Conservation (phyloP, 2,329 filamentous ascomycete genomes). For the Alternaria consortialis region DNA sequence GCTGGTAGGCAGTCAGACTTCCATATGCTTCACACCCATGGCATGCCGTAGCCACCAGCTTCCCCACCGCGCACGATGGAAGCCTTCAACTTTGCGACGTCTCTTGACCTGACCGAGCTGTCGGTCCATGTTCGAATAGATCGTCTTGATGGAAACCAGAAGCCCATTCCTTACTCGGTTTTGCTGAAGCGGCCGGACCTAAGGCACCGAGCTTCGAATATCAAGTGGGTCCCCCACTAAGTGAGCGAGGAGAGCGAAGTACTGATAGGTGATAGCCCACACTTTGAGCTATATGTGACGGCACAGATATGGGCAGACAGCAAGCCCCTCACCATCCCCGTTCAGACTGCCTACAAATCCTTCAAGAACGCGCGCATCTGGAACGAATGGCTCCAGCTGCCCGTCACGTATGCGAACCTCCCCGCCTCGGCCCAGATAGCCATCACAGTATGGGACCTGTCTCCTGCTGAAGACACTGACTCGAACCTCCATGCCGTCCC, state of each 20-base stretch:
- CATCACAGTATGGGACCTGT: slow-evolving; percentile 95
- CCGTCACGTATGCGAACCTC: slow-evolving; percentile 82
- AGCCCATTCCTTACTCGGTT: slow-evolving; percentile 77
- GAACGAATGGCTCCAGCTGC: slow-evolving; percentile 96
- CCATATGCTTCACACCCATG: slow-evolving; percentile 28
- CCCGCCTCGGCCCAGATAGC: slow-evolving; percentile 85
- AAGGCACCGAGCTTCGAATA: slow-evolving; percentile 86
- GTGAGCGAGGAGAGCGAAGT: not conserved
- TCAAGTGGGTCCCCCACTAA: slow-evolving; percentile 62
- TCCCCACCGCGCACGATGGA: slow-evolving; percentile 70
- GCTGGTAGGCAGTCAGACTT: not conserved
- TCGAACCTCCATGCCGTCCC: slow-evolving; percentile 82
- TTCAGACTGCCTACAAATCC: slow-evolving; percentile 91
- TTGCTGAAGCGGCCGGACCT: slow-evolving; percentile 81
- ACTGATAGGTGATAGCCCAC: slow-evolving; percentile 61
- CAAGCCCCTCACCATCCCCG: slow-evolving; percentile 89
- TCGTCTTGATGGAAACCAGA: slow-evolving; percentile 80
- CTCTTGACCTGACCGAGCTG: slow-evolving; percentile 77
- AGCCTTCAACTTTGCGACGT: slow-evolving; percentile 93
- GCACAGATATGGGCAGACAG: slow-evolving; percentile 95
- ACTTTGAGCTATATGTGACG: slow-evolving; percentile 92
- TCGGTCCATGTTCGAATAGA: slow-evolving; percentile 72
- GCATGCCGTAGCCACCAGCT: slow-evolving; percentile 33
- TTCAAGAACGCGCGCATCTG: slow-evolving; percentile 80
- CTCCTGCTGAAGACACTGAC: slow-evolving; percentile 75